These are phyloP conservation scores for Cyamopsis tetragonoloba DNA, from an alignment of 306 rosid species.

Conservation along the genomic window DNA sequence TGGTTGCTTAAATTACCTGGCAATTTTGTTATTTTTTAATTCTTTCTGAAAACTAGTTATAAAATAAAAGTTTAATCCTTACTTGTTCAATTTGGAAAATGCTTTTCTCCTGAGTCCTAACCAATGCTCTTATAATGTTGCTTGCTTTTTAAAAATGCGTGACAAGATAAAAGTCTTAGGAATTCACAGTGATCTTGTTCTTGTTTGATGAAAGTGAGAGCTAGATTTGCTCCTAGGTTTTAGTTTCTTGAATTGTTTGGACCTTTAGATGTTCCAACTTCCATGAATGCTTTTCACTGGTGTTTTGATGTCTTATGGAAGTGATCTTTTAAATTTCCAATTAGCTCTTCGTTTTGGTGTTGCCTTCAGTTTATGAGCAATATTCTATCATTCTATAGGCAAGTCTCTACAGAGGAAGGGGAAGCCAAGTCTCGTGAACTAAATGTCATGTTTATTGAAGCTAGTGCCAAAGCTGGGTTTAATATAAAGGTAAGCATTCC, in stretches of 20 bases:
- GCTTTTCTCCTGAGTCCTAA: not conserved
- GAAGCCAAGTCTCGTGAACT: constrained; percentile 45
- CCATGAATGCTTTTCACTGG: not conserved
- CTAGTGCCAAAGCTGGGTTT: constrained; percentile 43
- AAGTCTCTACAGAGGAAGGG: constrained; percentile 48
- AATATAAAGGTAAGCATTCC: constrained; percentile 34
- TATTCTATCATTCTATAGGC: constrained; percentile 28
- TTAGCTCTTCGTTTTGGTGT: not conserved
- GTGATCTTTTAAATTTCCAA: not conserved
- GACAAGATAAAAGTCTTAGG: not conserved
- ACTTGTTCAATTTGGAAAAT: not conserved
- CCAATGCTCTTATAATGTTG: not conserved
- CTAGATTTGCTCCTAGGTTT: not conserved
- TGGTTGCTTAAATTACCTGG: not conserved
- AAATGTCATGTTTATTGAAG: constrained; percentile 42
- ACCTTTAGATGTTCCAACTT: not conserved
- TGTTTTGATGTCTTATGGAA: constrained; percentile 6
- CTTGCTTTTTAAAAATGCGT: too few relatives aligned
- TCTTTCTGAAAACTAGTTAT: not conserved
- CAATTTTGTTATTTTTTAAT: not conserved
- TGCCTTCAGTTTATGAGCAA: constrained; percentile 5
- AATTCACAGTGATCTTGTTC: not conserved
- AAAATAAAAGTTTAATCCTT: not conserved
- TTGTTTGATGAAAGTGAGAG: not conserved
- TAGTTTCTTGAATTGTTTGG: not conserved